Percentiles rank a stretch among this genome's conserved stretches.
Evolutionary conservation across 192 early-diverging fungal species (phyloP).

Genomic region (Backusella luteola): DNA sequence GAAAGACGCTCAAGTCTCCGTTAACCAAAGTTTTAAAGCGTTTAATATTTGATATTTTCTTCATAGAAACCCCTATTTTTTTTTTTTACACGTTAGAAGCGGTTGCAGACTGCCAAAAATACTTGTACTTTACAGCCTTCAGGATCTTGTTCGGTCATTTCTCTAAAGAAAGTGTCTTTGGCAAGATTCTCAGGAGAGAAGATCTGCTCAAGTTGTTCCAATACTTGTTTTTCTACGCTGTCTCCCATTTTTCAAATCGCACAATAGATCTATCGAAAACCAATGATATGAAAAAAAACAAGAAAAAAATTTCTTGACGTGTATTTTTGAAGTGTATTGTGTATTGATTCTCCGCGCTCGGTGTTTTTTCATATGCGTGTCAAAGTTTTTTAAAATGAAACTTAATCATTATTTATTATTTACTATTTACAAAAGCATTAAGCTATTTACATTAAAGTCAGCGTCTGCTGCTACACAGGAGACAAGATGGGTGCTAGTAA

Average conservation of each 20-base stretch:
- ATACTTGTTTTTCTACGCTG: slow-evolving; percentile 4
- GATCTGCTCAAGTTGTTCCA: slow-evolving; percentile 25
- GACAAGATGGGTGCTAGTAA: background rate
- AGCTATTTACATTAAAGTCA: background rate
- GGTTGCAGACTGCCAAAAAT: background rate
- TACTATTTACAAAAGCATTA: slow-evolving; percentile 1
- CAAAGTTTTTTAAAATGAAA: no score
- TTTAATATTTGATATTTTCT: slow-evolving; percentile 30
- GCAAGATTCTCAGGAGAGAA: slow-evolving; percentile 22
- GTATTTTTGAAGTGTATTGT: background rate
- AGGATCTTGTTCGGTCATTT: slow-evolving; percentile 23
- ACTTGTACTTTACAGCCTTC: slow-evolving; percentile 32
- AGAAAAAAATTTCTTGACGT: background rate
- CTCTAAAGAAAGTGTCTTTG: slow-evolving; percentile 32
- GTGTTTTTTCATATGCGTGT: no score
- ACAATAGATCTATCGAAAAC: background rate
- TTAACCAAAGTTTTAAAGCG: slow-evolving; percentile 28
- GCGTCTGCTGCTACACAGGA: background rate
- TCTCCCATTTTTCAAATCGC: background rate
- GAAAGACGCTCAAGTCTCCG: slow-evolving; percentile 17
- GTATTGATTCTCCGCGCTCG: background rate
- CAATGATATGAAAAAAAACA: background rate
- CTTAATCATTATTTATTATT: background rate
- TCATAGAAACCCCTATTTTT: slow-evolving; percentile 29
- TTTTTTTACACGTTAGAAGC: background rate